Base-by-base conservation (phyloP, 1,284 basidiomycete species). In the Cryptococcus sp. region DNA sequence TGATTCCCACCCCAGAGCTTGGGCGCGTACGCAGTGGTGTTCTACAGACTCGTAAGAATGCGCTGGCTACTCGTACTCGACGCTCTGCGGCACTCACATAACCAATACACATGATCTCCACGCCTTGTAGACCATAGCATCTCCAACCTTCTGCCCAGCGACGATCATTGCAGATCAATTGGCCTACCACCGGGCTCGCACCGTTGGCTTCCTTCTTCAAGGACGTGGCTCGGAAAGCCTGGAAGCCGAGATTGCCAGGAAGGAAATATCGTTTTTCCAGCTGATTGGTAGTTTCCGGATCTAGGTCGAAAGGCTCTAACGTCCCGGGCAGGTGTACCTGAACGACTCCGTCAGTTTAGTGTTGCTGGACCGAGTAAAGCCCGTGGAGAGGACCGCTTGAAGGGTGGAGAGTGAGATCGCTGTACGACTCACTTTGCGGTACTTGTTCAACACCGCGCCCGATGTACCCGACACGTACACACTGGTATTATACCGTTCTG, bases 261-360 rank as follows among this genome's bases (percentile, higher is more conserved):
- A 65, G 57, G 56, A 73, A 75, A 54, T 73, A 72, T 40, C 72
- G 61, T 55, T 75, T 75, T 57, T 75, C 73, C 20, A 75, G 67
- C 60, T 75, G 73, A 50, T 75, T 72, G 11, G 70, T 72, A n/a
- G 70, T 72, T 23, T 58, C 52, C 0, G 70, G 67, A 20, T 66
- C 57, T 19, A 62, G 50, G 49, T 64, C 63, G 60, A 72, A 75
- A 2, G 73, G 73, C 60, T 75, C 71, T 19, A 61, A 43, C 15
- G 67, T 68, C 23, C 72, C 71, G 6, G 71, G 70, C 4, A 72
- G 54, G 47, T 73, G 71, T 7, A 75, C 63, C 60, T 73, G 60
- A 41, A 56, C 50, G 49, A 62, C 60, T 35, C 60, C 65, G 5
- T 22, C 52, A 19, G 4, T 16, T 20, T 1, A 17, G 19, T 41